Evolutionary conservation across 2,329 filamentous ascomycete species (phyloP).

Genomic region (Albophoma yamanashiensis): DNA sequence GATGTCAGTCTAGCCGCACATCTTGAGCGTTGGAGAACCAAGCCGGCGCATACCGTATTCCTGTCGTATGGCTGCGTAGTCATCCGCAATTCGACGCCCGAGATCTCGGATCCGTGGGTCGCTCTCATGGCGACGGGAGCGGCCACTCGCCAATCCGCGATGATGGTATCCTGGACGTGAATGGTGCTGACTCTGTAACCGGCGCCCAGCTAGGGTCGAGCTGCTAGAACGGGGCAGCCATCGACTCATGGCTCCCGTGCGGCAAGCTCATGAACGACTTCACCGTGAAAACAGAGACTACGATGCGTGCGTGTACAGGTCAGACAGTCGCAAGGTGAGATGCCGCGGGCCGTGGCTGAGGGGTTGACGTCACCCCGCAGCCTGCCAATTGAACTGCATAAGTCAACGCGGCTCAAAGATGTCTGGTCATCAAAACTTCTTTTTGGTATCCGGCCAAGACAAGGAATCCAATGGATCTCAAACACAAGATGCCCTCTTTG

Average conservation of each 20-base stretch:
- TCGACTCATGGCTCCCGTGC: background rate
- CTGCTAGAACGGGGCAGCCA: background rate
- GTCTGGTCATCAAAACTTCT: too few relatives aligned
- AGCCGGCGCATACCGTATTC: slow-evolving; percentile 27
- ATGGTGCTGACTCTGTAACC: background rate
- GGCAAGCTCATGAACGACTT: background rate
- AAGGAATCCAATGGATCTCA: too few relatives aligned
- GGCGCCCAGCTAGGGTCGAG: background rate
- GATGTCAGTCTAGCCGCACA: background rate
- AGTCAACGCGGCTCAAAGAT: too few relatives aligned
- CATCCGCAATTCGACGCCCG: slow-evolving; percentile 28
- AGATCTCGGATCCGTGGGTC: slow-evolving; percentile 2
- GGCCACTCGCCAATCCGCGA: background rate
- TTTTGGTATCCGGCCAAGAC: too few relatives aligned
- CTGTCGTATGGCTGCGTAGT: slow-evolving; percentile 33
- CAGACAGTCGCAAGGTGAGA: background rate
- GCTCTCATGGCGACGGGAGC: background rate
- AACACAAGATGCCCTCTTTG: too few relatives aligned
- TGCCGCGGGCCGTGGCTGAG: background rate
- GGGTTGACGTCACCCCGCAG: slow-evolving; percentile 5
- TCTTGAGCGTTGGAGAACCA: background rate
- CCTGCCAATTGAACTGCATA: background rate
- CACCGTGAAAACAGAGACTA: background rate
- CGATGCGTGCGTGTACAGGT: background rate
- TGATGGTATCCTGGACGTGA: background rate